Evolutionary conservation across 1,139 yeast genomes (phyloP), one percentile per base, ranked within the genome.

Genomic region (Entelexis sorbosivorans): DNA sequence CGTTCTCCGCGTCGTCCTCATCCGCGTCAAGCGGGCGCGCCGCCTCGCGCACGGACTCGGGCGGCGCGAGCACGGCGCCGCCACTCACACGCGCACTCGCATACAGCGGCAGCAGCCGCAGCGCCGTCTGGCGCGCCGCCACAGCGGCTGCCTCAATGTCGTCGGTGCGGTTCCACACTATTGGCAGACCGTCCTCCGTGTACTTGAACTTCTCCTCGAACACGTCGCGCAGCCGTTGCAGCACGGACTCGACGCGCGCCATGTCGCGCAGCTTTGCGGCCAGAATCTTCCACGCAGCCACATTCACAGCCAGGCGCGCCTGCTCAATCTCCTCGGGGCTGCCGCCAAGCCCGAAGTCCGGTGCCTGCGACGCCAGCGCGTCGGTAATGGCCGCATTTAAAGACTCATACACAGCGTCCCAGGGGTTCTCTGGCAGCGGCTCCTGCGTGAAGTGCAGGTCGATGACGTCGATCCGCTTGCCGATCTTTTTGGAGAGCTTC

Each of bases 191-290:
- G 57, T 81, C 76, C 45, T 76, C 79, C 65, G 88, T 96, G 64
- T 84, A 91, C 59, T 93, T 74, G 69, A 91, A 91, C 51, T 70
- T 71, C 54, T 81, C 86, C 61, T 89, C 97, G 68, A 91, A 91
- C 56, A 77, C 70, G 52, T 76, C 73, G 16, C 70, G 64, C 47
- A 71, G 61, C 19, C 66, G 55, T 49, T 59, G 57, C 32, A 66
- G 58, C 5, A 71, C 67, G 38, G 62, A 61, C 20, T 68, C 71
- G 24, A 63, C 64, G 40, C 64, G 56, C 22, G 66, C 60, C 53
- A 73, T 74, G 53, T 81, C 83, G 57, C 75, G 81, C 47, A 82
- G 71, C 19, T 77, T 69, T 3, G 72, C 73, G 56, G 80, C 75
- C 57, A 88, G 77, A 31, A 72, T 68, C 35, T 69, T 63, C 96